Conservation (phyloP, 2,329 filamentous ascomycete species). For the Zalaria sp. region DNA sequence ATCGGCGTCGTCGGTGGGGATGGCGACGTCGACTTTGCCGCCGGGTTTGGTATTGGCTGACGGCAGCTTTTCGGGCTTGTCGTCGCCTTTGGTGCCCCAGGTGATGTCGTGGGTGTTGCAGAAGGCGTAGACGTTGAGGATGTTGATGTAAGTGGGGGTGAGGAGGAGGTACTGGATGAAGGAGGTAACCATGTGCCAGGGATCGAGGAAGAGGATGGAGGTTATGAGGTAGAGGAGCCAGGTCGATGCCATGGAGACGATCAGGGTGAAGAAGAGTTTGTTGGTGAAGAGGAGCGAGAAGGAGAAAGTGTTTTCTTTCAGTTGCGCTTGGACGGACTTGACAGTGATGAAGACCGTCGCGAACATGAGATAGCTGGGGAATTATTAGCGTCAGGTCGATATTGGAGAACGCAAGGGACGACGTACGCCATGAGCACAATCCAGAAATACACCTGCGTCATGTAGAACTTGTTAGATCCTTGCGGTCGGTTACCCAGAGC, state of each 20-base stretch:
- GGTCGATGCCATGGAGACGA: conserved; percentile 82
- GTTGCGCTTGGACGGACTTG: conserved; percentile 61
- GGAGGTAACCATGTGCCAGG: conserved; percentile 97
- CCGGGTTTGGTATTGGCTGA: conserved; percentile 83
- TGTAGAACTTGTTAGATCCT: conserved; percentile 85
- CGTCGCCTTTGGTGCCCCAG: conserved; percentile 96
- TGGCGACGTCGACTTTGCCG: conserved; percentile 82
- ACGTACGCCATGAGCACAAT: conserved; percentile 79
- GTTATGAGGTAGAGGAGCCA: conserved; percentile 87
- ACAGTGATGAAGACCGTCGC: conserved; percentile 92
- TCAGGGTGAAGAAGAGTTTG: conserved; percentile 79
- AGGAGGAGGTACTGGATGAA: conserved; percentile 90
- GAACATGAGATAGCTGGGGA: conserved; percentile 68
- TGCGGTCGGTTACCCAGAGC: conserved; percentile 89
- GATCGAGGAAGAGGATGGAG: conserved; percentile 89
- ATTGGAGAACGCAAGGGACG: not conserved
- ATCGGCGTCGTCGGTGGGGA: conserved; percentile 81
- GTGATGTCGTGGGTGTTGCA: conserved; percentile 97
- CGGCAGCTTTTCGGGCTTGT: conserved; percentile 82
- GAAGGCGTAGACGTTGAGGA: conserved; percentile 97
- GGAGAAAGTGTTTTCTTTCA: conserved; percentile 50
- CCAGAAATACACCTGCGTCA: conserved; percentile 99
- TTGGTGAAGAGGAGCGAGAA: conserved; percentile 69
- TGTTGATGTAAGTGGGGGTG: conserved; percentile 94
- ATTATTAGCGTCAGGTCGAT: not conserved